Evolutionary conservation across 768 basidiomycete species (phyloP), one percentile per base, ranked within the genome.

Genomic region (Strobilomyces confusus): DNA sequence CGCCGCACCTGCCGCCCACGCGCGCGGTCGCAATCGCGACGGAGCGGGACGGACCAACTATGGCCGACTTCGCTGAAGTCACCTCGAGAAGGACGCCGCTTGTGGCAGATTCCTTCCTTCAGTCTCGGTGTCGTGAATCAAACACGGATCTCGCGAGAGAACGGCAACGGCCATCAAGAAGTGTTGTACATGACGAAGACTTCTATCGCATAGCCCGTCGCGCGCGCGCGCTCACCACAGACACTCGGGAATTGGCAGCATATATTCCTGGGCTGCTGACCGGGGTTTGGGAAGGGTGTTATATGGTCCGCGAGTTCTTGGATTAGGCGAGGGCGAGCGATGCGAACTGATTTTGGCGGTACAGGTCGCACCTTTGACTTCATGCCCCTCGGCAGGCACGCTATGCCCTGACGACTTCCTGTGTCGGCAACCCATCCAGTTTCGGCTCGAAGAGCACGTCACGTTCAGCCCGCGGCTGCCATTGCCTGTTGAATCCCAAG

Each of bases 271-370:
- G 80, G 17, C 64, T 73, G 32, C 71, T 85, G 50, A 71, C 79
- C 26, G 83, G 82, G 4, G 61, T 78, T 54, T 86, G 84, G 84
- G 77, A 84, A 67, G 84, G 84, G 1, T 72, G 71, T 44, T 80
- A 76, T 62, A 80, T 80, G 79, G 84, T 83, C 58, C 63, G 72
- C 62, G 44, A 51, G 40, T 58, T 57, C 36, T 67, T 14, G 44
- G 40, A 59, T 63, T 59, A 38, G 44, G 56, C 48, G 44, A 43
- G 49, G 43, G 42, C 44, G 17, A 46, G 43, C 47, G 44, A 48
- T 19, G 49, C 48, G 44, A 49, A 49, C 61, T 70, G 52, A 69
- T 50, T 8, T 38, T 29, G 29, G n/a, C 11, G 19, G 19, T 17
- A 48, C 54, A 72, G 70, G 65, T 69, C 14, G 70, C 69, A 15